Evolutionary conservation across 1,284 basidiomycete species (phyloP), one percentile per base, ranked within the genome.

Genomic region (Trichosporon sp.): DNA sequence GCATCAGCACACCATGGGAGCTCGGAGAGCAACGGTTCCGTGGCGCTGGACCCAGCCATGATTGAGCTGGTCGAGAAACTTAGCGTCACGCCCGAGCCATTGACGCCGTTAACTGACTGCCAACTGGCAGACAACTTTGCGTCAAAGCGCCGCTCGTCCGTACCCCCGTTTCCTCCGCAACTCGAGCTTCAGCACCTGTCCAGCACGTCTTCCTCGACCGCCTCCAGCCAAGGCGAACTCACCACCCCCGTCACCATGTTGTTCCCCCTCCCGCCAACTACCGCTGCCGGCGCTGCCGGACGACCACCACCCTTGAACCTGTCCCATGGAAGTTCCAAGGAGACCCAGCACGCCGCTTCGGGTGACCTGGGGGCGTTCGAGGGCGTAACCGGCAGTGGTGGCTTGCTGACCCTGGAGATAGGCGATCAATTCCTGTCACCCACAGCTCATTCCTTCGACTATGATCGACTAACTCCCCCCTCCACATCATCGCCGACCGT

Each of bases 21-120:
- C 32, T 63, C 59, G 59, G 59, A 63, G 11, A 63, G 31, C 31
- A 63, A 37, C 12, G 59, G 59, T 8, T 63, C 59, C 31, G 59
- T 63, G 31, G 59, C 59, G 59, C 31, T 63, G 2, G 59, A 63
- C 31, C 59, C 59, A 7, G 59, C 59, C 32, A 63, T 63, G 59
- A 63, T 63, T n/a, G 59, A 63, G 59, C 32, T 63, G 32, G 59
- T 63, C 14, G 59, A 63, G 59, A 63, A 63, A 14, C 59, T 63
- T 10, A 63, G 59, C 59, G 19, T 63, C 32, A 63, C 59, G 59
- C 59, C 59, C 10, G 59, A 63, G 59, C 59, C 59, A 14, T 21
- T 63, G 59, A 37, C 31, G 14, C 59, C 59, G 1, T 35, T 63
- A 32, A 63, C 59, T 1, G 32, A n/a, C 32, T 37, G 59, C 14